Conservation (phyloP, 352 stramenopile genomes). For the Pythium volutum region DNA sequence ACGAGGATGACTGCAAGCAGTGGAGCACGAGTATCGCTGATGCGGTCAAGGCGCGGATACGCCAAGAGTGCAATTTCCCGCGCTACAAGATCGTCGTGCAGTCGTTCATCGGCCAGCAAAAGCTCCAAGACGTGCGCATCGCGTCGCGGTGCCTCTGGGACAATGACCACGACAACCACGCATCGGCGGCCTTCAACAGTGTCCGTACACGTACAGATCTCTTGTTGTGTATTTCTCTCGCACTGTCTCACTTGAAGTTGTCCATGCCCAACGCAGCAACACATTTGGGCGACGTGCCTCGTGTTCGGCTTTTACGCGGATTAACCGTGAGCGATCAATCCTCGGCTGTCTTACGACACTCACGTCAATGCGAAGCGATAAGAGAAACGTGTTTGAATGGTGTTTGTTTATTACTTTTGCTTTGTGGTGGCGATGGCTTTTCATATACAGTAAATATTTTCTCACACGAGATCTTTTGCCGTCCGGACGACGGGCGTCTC, state of each 20-base stretch:
- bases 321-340: no score
- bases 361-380: not conserved
- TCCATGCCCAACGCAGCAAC: constrained; percentile 39
- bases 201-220: no score
- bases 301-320: constrained; percentile 91
- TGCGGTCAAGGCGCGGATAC: constrained; percentile 54
- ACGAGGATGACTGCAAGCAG: constrained; percentile 62
- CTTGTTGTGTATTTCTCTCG: not conserved
- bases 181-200: constrained; percentile 84
- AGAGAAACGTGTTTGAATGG: constrained; percentile 6
- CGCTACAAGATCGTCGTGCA: constrained; percentile 95
- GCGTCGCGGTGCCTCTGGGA: constrained; percentile 94
- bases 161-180: constrained; percentile 92
- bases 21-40: constrained; percentile 73
- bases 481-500: not conserved
- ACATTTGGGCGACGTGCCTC: constrained; percentile 87
- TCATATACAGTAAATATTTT: constrained; percentile 31
- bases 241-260: not conserved
- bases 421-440: constrained; percentile 10
- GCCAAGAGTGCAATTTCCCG: constrained; percentile 67
- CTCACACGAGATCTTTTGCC: not conserved
- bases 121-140: constrained; percentile 92
- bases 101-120: constrained; percentile 92
- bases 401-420: constrained; percentile 28
- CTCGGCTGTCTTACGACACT: not conserved